Percentiles rank a stretch among this genome's conserved stretches.
phyloP scores from a whole-genome alignment of 2,329 filamentous ascomycete genomes.

The Aspergillus sp. region DNA sequence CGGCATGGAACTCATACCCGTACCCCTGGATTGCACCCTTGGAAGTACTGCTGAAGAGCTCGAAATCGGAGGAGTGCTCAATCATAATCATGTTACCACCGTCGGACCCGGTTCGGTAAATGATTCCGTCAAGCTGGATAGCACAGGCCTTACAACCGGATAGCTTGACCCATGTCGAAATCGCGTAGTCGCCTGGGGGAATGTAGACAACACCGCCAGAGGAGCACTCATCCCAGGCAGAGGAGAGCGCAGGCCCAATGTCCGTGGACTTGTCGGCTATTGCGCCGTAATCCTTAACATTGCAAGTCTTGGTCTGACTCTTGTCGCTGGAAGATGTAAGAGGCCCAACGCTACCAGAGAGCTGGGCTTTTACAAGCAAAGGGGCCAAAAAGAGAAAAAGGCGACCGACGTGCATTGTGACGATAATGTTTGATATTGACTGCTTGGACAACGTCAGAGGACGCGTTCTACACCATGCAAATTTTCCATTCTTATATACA shows the following conservation, averaged over 20 bases:
- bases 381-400: constrained; percentile 5
- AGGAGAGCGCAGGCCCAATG: constrained; percentile 48
- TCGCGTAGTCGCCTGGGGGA: constrained; percentile 50
- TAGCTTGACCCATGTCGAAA: constrained; percentile 52
- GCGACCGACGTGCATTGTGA: constrained; percentile 7
- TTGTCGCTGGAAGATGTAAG: constrained; percentile 12
- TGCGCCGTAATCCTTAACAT: constrained; percentile 54
- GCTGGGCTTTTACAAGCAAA: constrained; percentile 12
- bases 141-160: constrained; percentile 50
- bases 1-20: constrained; percentile 50
- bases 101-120: constrained; percentile 52
- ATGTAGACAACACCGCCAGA: constrained; percentile 52
- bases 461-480: no score
- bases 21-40: constrained; percentile 54
- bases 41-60: constrained; percentile 54
- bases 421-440: not conserved
- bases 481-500: not conserved
- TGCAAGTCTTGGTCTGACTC: constrained; percentile 42
- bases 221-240: constrained; percentile 53
- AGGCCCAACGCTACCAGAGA: constrained; percentile 17
- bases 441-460: not conserved
- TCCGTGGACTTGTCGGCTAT: constrained; percentile 54
- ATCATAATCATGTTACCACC: constrained; percentile 57
- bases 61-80: constrained; percentile 52
- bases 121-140: constrained; percentile 54